phyloP scores from a whole-genome alignment of 2,329 filamentous ascomycete species.

The Alternaria sp. region DNA sequence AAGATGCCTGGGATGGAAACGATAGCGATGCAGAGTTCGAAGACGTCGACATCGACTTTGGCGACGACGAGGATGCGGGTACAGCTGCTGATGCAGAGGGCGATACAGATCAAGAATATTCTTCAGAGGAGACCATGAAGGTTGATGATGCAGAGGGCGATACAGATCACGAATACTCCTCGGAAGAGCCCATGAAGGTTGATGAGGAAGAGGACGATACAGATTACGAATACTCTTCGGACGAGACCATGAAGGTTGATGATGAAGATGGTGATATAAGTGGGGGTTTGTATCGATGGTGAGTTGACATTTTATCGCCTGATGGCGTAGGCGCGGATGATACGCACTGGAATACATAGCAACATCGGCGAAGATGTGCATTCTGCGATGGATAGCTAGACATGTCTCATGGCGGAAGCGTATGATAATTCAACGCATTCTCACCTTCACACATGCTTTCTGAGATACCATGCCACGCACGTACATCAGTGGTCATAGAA shows the following conservation, averaged over 20 bases:
- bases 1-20: background rate
- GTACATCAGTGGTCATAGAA: background rate
- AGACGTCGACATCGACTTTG: background rate
- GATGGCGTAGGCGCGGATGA: background rate
- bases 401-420: background rate
- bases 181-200: background rate
- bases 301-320: background rate
- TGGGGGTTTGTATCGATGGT: background rate
- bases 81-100: background rate
- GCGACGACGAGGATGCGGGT: background rate
- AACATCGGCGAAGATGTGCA: background rate
- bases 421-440: background rate
- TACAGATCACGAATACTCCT: background rate
- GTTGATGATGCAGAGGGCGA: background rate
- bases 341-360: background rate
- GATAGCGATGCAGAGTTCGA: background rate
- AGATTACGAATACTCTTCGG: background rate
- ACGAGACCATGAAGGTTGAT: background rate
- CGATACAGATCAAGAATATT: background rate
- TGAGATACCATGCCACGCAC: background rate
- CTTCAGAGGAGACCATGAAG: background rate
- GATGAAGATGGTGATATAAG: background rate
- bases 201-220: background rate
- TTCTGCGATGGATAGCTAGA: background rate
- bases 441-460: background rate